Evolutionary conservation across 371 early-diverging fungal species (phyloP), one percentile per base, ranked within the genome.

Genomic region (Mortierella sp.): DNA sequence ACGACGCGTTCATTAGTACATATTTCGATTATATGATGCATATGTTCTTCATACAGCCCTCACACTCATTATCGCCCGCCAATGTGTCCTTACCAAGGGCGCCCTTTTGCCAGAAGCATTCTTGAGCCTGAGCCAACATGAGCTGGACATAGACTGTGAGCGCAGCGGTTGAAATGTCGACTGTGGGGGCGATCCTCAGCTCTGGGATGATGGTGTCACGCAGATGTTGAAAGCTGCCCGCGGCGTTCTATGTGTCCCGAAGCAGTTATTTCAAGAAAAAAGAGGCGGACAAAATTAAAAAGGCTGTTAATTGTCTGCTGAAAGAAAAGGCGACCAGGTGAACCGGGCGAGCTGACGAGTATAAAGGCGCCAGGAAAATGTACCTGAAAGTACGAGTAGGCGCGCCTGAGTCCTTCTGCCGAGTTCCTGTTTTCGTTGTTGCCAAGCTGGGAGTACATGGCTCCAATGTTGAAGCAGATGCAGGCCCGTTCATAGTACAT

Each of bases 71-170:
- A 0, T 8, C 26, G 10, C 41, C 40, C 5, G 29, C 22, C 6
- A 14, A 14, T 34, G 68, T 16, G 22, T n/a, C 58, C 58, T 68
- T 77, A 86, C 86, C 86, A 29, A 85, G 87, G 1, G 94, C 91
- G 22, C 95, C 94, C 65, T 95, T 93, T 68, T 90, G 91, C 95
- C 94, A 96, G 61, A 92, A 91, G 74, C 94, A 95, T 84, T 97
- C 96, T 77, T 97, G 96, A 34, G 97, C 97, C 81, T 96, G 97
- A 10, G 96, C 95, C 10, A 97, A 89, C 95, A 95, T 96, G 24
- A 95, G 85, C 50, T 91, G 89, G 5, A 88, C 89, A 16, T 95
- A 86, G 3, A 93, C 87, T 3, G 88, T 85, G 19, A 97, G 85
- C n/a, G 92, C 88, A 2, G 88, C 71, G 1, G 90, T 70, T 1